Evolutionary conservation across 2,329 filamentous ascomycete genomes (phyloP).

Genomic region (Paraconiothyrium sp.): DNA sequence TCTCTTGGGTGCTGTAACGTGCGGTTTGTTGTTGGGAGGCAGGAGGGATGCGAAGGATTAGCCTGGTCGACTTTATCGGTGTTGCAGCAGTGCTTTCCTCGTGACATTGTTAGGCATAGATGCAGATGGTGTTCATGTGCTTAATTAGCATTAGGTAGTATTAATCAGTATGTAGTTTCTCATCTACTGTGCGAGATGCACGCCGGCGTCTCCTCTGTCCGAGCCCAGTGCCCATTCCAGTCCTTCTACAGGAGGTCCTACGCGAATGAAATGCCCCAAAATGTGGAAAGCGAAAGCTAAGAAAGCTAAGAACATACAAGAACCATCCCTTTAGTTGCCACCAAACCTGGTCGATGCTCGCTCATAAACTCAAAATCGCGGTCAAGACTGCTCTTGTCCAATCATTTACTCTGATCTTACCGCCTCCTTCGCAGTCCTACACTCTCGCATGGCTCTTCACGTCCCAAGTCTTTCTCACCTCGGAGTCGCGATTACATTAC

Average conservation of each 20-base stretch:
- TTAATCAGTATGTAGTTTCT: not conserved
- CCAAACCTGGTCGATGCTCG: not conserved
- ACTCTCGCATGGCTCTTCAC: not conserved
- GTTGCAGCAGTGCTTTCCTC: not conserved
- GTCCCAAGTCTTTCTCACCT: not conserved
- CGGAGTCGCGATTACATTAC: conserved; percentile 19
- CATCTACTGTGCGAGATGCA: not conserved
- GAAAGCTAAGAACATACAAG: conserved; percentile 5
- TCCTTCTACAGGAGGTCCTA: conserved; percentile 3
- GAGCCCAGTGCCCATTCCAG: not conserved
- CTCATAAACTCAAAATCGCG: not conserved
- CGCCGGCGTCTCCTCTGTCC: not conserved
- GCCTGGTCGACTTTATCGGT: too few species aligned
- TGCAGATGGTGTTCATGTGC: not conserved
- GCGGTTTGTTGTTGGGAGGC: too few species aligned
- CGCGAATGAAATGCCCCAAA: conserved; percentile 1
- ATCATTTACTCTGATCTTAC: not conserved
- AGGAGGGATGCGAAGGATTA: too few species aligned
- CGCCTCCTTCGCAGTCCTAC: not conserved
- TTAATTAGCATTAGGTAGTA: not conserved
- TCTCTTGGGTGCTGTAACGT: too few species aligned
- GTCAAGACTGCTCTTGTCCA: not conserved
- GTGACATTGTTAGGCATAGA: not conserved
- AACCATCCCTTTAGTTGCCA: not conserved
- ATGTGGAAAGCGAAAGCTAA: not conserved